A percentile compares a stretch with the other conserved stretches of the same genome.
These are phyloP conservation scores for Aspergillus steynii DNA, from an alignment of 495 filamentous ascomycete species.

Conservation along the genomic window DNA sequence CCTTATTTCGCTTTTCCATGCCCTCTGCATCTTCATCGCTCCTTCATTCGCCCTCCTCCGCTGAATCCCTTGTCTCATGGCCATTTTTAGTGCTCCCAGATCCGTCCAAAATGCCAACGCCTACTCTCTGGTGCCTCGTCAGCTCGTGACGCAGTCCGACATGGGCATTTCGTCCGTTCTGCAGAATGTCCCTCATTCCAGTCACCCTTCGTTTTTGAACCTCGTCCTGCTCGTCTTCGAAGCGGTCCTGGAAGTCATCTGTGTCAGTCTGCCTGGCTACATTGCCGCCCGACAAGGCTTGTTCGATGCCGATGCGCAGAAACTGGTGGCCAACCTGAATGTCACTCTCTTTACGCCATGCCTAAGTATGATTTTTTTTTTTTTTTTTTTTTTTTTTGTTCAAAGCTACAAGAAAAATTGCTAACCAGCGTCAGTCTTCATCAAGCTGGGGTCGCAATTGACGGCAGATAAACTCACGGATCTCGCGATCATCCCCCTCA, in stretches of 20 bases:
- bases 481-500: conserved; percentile 88
- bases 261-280: conserved; percentile 94
- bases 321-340: conserved; percentile 93
- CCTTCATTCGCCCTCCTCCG: neutral
- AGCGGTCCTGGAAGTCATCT: conserved; percentile 93
- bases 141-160: conserved; percentile 33
- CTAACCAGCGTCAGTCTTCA: conserved; percentile 68
- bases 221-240: conserved; percentile 89
- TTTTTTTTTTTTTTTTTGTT: neutral
- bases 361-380: conserved; percentile 64
- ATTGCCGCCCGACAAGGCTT: conserved; percentile 85
- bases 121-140: conserved; percentile 34
- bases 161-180: conserved; percentile 33
- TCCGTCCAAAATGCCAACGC: conserved; percentile 57
- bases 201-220: conserved; percentile 68
- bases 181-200: conserved; percentile 38
- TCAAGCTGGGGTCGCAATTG: conserved; percentile 93
- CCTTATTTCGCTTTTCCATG: neutral
- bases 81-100: conserved; percentile 60
- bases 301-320: conserved; percentile 92
- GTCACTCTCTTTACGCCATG: conserved; percentile 94
- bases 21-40: neutral
- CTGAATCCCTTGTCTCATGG: conserved; percentile 33
- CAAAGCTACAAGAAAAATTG: neutral
- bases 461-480: conserved; percentile 87